These are phyloP conservation scores for Auricularia sp. DNA, from an alignment of 768 basidiomycete genomes.

Conservation along the genomic window DNA sequence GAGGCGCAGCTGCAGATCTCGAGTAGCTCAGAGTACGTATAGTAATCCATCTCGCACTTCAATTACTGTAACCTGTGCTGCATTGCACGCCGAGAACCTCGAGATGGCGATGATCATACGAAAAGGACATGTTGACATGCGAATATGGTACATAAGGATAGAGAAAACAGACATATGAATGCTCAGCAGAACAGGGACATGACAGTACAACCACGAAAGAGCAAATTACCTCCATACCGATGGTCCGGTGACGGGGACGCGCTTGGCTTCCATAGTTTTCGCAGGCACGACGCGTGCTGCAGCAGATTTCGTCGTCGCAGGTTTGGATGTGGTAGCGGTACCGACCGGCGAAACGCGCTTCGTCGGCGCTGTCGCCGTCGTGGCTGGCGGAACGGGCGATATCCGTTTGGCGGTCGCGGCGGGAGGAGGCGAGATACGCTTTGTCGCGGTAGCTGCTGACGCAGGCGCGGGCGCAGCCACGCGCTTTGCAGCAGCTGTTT, in stretches of 20 bases:
- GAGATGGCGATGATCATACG: neutral
- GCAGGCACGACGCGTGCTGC: neutral
- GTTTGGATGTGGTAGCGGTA: neutral
- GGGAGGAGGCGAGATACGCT: neutral
- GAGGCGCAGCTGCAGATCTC: slow-evolving; percentile 21
- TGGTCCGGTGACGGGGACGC: neutral
- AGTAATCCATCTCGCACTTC: no score
- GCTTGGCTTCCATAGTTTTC: neutral
- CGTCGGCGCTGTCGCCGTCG: neutral
- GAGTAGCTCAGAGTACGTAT: neutral
- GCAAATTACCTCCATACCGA: neutral
- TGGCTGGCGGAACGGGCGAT: neutral
- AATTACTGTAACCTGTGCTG: no score
- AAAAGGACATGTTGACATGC: no score
- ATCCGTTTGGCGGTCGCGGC: neutral
- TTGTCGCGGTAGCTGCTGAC: neutral
- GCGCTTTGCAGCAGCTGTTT: neutral
- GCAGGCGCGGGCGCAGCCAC: neutral
- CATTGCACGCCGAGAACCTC: no score
- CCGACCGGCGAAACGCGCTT: neutral
- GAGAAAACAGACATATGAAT: no score
- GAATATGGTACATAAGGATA: no score
- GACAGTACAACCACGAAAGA: neutral
- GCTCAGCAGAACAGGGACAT: neutral
- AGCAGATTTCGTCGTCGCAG: neutral